Evolutionary conservation across 495 filamentous ascomycete genomes (phyloP).

Genomic region (Physcia stellaris): DNA sequence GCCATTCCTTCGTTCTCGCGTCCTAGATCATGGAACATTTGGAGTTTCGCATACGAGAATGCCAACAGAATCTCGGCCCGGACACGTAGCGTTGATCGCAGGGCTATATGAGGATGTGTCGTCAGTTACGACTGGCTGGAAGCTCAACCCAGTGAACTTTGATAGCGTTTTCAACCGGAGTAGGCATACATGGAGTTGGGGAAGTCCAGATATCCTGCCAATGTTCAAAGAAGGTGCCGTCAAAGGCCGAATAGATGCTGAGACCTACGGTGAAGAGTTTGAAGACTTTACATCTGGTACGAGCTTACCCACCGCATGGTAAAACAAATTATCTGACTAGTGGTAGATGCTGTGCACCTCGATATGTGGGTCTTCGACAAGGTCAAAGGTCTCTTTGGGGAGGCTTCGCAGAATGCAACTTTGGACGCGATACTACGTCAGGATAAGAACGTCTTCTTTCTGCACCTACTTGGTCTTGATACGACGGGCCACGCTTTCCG

Average conservation of each 20-base stretch:
- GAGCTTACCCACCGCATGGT: neutral
- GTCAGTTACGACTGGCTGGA: conserved; percentile 95
- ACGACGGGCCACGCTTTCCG: conserved; percentile 80
- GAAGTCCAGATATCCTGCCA: conserved; percentile 89
- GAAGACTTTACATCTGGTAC: conserved; percentile 69
- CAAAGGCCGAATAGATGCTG: conserved; percentile 73
- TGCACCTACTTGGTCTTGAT: conserved; percentile 92
- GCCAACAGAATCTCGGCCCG: conserved; percentile 91
- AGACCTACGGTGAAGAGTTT: conserved; percentile 66
- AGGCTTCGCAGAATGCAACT: conserved; percentile 64
- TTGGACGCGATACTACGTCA: conserved; percentile 59
- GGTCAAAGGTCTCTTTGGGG: conserved; percentile 72
- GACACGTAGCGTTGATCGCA: conserved; percentile 95
- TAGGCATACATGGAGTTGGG: conserved; percentile 97
- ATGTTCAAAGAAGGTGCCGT: conserved; percentile 95
- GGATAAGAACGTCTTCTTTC: conserved; percentile 88
- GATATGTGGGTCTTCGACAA: conserved; percentile 95
- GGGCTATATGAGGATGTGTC: conserved; percentile 98
- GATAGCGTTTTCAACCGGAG: conserved; percentile 98
- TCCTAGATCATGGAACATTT: conserved; percentile 87
- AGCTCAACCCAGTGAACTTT: conserved; percentile 95
- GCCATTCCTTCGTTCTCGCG: conserved; percentile 84
- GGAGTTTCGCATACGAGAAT: conserved; percentile 97
- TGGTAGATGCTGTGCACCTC: conserved; percentile 55
- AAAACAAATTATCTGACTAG: conserved; percentile 3